phyloP scores from a whole-genome alignment of 495 filamentous ascomycete genomes.

The Tuber magnatum region DNA sequence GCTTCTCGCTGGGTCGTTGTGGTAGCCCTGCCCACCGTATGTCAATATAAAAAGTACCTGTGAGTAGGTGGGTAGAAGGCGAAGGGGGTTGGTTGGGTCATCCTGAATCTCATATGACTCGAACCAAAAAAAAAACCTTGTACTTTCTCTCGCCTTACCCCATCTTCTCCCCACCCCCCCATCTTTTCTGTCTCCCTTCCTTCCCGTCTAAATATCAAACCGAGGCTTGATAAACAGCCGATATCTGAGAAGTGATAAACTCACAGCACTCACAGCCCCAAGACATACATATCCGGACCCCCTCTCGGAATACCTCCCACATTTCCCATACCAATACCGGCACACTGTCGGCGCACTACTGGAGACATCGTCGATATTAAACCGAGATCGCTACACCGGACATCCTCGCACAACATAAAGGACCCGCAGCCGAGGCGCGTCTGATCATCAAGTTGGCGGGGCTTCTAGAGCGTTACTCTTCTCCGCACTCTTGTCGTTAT shows the following conservation, averaged over 20 bases:
- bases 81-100: slow-evolving; percentile 36
- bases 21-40: slow-evolving; percentile 10
- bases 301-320: slow-evolving; percentile 22
- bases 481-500: slow-evolving; percentile 9
- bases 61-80: slow-evolving; percentile 30
- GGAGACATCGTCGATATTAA: slow-evolving; percentile 20
- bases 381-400: slow-evolving; percentile 3
- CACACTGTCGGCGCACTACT: slow-evolving; percentile 5
- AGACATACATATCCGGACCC: slow-evolving; percentile 5
- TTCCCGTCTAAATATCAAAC: slow-evolving; percentile 30
- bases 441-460: slow-evolving; percentile 13
- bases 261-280: slow-evolving; percentile 12
- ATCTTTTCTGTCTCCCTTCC: slow-evolving; percentile 25
- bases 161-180: slow-evolving; percentile 32
- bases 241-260: slow-evolving; percentile 35
- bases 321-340: slow-evolving; percentile 16
- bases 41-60: slow-evolving; percentile 26
- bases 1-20: slow-evolving; percentile 23
- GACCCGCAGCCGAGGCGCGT: slow-evolving; percentile 15
- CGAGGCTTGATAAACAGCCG: slow-evolving; percentile 37
- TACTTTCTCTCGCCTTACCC: slow-evolving; percentile 31
- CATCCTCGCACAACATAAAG: slow-evolving; percentile 7
- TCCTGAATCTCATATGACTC: slow-evolving; percentile 32
- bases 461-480: slow-evolving; percentile 13
- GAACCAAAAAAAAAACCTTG: slow-evolving; percentile 31